Evolutionary conservation across 1,284 basidiomycete genomes (phyloP).

Genomic region (Cutaneotrichosporon arboriforme): DNA sequence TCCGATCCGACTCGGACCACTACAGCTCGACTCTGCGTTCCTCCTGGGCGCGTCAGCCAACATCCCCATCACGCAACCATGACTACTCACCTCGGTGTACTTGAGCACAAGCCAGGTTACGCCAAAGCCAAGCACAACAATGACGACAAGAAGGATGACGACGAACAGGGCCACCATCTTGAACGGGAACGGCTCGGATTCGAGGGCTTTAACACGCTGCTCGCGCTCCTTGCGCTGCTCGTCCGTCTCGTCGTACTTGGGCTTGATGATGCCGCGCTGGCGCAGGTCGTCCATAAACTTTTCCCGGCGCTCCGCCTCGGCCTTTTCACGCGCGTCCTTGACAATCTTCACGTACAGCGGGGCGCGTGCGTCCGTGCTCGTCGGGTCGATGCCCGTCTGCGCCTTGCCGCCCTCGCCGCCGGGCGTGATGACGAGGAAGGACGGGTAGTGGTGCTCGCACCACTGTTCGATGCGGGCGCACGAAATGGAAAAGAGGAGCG

Average conservation of each 20-base stretch:
- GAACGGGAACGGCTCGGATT: slow-evolving; percentile 10
- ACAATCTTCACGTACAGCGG: slow-evolving; percentile 32
- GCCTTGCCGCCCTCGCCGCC: slow-evolving; percentile 39
- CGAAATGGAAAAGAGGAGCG: slow-evolving; percentile 69
- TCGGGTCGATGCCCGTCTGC: slow-evolving; percentile 47
- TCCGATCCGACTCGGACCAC: background rate
- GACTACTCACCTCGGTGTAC: slow-evolving; percentile 4
- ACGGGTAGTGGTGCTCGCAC: slow-evolving; percentile 82
- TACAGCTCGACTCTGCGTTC: too few species aligned
- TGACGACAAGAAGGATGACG: slow-evolving; percentile 1
- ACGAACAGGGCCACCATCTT: background rate
- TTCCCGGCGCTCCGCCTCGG: slow-evolving; percentile 24
- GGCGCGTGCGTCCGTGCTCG: slow-evolving; percentile 56
- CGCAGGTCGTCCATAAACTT: slow-evolving; percentile 29
- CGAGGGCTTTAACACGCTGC: slow-evolving; percentile 1
- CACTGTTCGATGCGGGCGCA: slow-evolving; percentile 87
- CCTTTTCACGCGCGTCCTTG: slow-evolving; percentile 26
- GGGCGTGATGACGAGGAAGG: slow-evolving; percentile 60
- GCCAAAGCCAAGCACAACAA: background rate
- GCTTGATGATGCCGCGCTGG: slow-evolving; percentile 21
- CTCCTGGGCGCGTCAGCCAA: background rate
- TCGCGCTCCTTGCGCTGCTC: slow-evolving; percentile 4
- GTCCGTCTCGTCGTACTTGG: slow-evolving; percentile 4
- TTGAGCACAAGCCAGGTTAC: background rate
- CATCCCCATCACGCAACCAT: background rate